Evolutionary conservation across 768 basidiomycete genomes (phyloP).

Genomic region (Kwoniella pini): DNA sequence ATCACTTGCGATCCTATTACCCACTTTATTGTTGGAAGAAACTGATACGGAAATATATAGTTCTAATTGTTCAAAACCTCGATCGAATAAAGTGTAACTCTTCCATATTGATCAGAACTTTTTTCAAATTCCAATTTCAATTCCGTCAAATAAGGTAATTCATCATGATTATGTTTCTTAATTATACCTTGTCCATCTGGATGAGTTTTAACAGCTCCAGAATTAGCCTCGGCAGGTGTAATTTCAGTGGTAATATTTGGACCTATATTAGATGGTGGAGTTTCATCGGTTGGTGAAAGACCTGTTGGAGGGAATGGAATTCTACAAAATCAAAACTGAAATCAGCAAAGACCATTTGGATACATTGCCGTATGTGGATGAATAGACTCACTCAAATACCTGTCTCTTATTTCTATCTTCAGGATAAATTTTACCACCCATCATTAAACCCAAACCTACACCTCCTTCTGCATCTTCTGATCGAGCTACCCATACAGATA

Average conservation of each 20-base stretch:
- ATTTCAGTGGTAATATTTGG: slow-evolving; percentile 17
- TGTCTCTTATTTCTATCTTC: slow-evolving; percentile 50
- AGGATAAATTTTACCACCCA: slow-evolving; percentile 48
- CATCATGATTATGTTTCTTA: background rate
- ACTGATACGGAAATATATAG: too few relatives aligned
- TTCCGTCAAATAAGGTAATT: slow-evolving; percentile 35
- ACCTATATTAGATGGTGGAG: background rate
- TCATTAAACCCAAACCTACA: slow-evolving; percentile 38
- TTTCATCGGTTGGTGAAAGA: slow-evolving; percentile 7
- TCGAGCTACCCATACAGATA: slow-evolving; percentile 40
- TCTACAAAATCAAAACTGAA: slow-evolving; percentile 2
- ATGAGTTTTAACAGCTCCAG: slow-evolving; percentile 8
- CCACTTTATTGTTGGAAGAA: too few relatives aligned
- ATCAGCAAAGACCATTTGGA: background rate
- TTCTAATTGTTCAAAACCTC: slow-evolving; percentile 36
- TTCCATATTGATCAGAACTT: slow-evolving; percentile 50
- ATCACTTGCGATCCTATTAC: too few relatives aligned
- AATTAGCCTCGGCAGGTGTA: slow-evolving; percentile 9
- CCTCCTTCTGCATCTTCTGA: slow-evolving; percentile 18
- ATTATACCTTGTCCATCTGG: slow-evolving; percentile 18
- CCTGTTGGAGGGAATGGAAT: slow-evolving; percentile 21
- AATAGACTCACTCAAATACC: slow-evolving; percentile 42
- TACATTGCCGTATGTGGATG: too few relatives aligned
- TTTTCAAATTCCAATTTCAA: slow-evolving; percentile 52
- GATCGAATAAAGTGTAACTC: slow-evolving; percentile 47